Conservation (phyloP, 2,329 filamentous ascomycete species). For the Trichoderma sp. region DNA sequence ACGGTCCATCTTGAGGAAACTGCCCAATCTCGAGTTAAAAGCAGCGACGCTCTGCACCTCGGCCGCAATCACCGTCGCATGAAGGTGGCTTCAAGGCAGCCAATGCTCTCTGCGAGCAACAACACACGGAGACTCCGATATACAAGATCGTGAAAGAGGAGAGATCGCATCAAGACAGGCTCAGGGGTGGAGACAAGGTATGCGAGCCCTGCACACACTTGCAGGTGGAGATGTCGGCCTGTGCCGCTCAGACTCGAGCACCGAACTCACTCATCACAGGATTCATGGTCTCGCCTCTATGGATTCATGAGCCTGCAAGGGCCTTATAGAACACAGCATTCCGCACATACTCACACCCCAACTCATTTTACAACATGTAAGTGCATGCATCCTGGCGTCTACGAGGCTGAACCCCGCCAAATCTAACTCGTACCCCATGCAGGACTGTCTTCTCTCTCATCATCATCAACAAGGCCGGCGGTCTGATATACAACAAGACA, state of each 20-base stretch:
- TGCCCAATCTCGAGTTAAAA: background rate
- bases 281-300: conserved; percentile 20
- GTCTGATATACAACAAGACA: conserved; percentile 91
- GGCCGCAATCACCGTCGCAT: background rate
- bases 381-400: background rate
- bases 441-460: conserved; percentile 96
- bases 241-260: background rate
- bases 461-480: conserved; percentile 98
- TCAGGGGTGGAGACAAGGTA: background rate
- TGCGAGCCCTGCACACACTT: background rate
- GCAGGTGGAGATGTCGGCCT: background rate
- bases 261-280: conserved; percentile 3
- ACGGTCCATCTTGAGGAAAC: background rate
- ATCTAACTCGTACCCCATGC: conserved; percentile 8
- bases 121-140: background rate
- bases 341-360: background rate
- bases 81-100: conserved; percentile 11
- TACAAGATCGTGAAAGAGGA: background rate
- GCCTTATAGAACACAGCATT: background rate
- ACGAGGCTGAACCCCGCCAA: background rate
- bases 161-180: background rate
- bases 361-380: conserved; percentile 3
- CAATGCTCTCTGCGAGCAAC: background rate
- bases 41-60: conserved; percentile 1
- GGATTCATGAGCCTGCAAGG: conserved; percentile 21